Conservation (phyloP, 1,284 basidiomycete genomes). For the Rugosomyces carneus region DNA sequence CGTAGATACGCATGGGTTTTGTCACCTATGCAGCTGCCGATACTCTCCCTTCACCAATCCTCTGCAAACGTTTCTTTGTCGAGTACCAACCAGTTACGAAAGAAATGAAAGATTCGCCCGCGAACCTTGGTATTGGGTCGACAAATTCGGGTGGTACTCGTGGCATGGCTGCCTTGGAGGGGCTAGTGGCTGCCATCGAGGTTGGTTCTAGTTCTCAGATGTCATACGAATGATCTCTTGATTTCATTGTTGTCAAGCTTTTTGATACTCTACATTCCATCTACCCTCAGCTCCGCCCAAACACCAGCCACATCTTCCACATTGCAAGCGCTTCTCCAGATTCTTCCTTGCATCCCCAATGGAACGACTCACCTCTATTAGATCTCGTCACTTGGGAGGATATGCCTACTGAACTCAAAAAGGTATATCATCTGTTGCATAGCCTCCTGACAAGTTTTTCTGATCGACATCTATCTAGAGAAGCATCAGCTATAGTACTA, state of each 20-base stretch:
- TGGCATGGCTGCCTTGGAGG: conserved; percentile 68
- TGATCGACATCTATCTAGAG: conserved; percentile 35
- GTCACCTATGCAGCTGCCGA: conserved; percentile 57
- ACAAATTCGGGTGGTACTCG: conserved; percentile 41
- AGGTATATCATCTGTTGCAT: conserved; percentile 32
- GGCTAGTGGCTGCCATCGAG: conserved; percentile 65
- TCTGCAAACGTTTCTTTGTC: conserved; percentile 51
- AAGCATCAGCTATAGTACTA: conserved; percentile 52
- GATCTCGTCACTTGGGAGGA: conserved; percentile 64
- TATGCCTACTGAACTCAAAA: conserved; percentile 55
- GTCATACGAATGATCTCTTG: background rate
- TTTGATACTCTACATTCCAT: conserved; percentile 41
- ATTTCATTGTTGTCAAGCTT: conserved; percentile 32
- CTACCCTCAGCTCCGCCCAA: conserved; percentile 16
- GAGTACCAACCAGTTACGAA: conserved; percentile 33
- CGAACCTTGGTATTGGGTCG: conserved; percentile 48
- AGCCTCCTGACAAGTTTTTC: background rate
- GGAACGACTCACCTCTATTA: conserved; percentile 44
- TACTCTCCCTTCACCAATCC: conserved; percentile 46
- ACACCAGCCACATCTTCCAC: conserved; percentile 53
- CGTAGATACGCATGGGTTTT: conserved; percentile 47
- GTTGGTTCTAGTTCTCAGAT: conserved; percentile 30
- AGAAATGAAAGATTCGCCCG: conserved; percentile 43
- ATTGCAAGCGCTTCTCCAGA: conserved; percentile 55
- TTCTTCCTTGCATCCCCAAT: conserved; percentile 43